These are phyloP conservation scores for Boletus sp. DNA, from an alignment of 1,284 basidiomycete genomes.

Conservation along the genomic window DNA sequence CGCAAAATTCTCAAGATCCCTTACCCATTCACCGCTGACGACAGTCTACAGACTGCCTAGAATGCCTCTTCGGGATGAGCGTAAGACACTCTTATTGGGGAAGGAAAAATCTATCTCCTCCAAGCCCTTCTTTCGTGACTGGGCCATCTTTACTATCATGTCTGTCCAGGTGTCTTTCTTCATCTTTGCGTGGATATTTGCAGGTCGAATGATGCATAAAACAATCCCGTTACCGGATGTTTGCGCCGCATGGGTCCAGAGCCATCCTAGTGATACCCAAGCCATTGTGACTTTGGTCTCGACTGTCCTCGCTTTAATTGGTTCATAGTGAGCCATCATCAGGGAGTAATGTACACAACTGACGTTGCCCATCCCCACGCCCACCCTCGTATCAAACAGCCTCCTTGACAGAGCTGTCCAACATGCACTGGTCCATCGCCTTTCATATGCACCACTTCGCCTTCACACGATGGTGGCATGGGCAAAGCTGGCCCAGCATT, in stretches of 20 bases:
- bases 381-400: background rate
- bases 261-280: background rate
- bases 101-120: background rate
- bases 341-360: background rate
- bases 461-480: background rate
- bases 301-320: background rate
- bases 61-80: background rate
- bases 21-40: too few relatives aligned
- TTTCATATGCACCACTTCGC: background rate
- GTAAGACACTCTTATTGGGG: too few relatives aligned
- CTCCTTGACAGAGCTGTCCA: conserved; percentile 1
- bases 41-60: background rate
- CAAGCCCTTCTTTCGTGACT: background rate
- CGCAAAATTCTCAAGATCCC: too few relatives aligned
- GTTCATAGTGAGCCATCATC: background rate
- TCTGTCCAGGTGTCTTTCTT: background rate
- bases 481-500: background rate
- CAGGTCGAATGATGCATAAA: background rate
- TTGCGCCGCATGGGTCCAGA: background rate
- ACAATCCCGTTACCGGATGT: background rate
- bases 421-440: background rate
- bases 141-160: background rate
- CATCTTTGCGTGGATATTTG: background rate
- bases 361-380: background rate
- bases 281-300: background rate